Base-by-base conservation (phyloP, 2,329 filamentous ascomycete species). In the Emericellopsis cladophorae region DNA sequence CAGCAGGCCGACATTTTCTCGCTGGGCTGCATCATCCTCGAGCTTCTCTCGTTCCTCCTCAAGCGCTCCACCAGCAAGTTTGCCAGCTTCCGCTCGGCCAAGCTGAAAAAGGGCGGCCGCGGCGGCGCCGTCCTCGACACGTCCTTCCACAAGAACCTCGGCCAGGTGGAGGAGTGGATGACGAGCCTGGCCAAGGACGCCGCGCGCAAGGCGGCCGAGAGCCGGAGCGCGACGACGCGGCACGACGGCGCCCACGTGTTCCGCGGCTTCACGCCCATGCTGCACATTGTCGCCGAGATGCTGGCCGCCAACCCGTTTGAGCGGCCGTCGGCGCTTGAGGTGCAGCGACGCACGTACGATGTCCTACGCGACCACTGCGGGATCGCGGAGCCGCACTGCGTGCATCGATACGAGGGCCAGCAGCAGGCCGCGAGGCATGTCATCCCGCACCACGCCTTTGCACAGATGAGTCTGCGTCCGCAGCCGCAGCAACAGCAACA, bases 1-100 rank as follows among this genome's bases (percentile, higher is more conserved):
- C 72, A 75, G 46, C 71, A 74, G 45, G 75, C 79, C 36, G 84
- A 88, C 53, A 65, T 88, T 16, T 89, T 83, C 59, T 84, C 81
- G 4, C 65, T 87, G 2, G 83, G 76, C 9, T 84, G 81, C 54
- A 69, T 87, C 40, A 82, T 82, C 45, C 64, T 87, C 14, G 83
- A 89, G 47, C 70, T 88, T 24, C 54, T 87, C 16, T 78, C 77
- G 18, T 78, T 84, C 51, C 64, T 84, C 43, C 58, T 86, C 44
- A 84, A 84, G 55, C 78, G 79, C 48, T 75, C 78, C 40, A 68
- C 74, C 1, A 70, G 74, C 39, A 72, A 79, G 22, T 86, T 87
- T 51, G 66, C 75, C 29, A 68, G 75, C 21, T 78, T 84, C 54
- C 77, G 84, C 6, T 70, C 75, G 1, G 70, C 74, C 4, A 80